Evolutionary conservation across 768 basidiomycete genomes (phyloP).

Genomic region (Paxillus rubicundulus): DNA sequence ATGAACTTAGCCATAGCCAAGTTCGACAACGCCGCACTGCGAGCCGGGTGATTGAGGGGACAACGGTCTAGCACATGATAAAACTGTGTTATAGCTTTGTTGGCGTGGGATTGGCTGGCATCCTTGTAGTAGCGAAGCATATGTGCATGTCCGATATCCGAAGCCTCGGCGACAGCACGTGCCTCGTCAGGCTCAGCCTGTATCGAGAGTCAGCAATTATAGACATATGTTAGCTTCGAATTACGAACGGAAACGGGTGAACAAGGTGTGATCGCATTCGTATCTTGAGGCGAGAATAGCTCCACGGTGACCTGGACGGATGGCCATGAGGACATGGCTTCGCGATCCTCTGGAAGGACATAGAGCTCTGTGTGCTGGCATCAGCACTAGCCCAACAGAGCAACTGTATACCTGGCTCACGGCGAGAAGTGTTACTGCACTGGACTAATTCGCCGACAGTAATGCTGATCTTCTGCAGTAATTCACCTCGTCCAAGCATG

Average conservation of each 20-base stretch:
- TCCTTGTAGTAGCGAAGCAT: not conserved
- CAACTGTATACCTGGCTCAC: not conserved
- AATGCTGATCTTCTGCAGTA: not conserved
- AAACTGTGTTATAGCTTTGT: constrained; percentile 6
- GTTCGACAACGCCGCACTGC: no score
- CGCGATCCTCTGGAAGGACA: not conserved
- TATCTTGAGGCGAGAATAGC: not conserved
- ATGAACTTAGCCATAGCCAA: no score
- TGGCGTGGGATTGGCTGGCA: not conserved
- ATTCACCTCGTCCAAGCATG: not conserved
- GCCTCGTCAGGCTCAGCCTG: not conserved
- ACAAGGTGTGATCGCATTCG: not conserved
- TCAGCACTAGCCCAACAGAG: not conserved
- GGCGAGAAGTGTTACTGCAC: not conserved
- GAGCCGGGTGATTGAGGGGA: not conserved
- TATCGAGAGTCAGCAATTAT: no score
- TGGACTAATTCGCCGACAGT: not conserved
- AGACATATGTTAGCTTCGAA: no score
- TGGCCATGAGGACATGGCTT: not conserved
- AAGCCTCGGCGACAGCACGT: not conserved
- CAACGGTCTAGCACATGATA: constrained; percentile 2
- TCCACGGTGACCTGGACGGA: not conserved
- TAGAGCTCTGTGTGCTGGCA: not conserved
- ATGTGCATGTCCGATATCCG: constrained; percentile 1
- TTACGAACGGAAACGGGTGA: not conserved